Evolutionary conservation across 345 rosid genomes (phyloP).

Genomic region (Atalantia buxifolia): DNA sequence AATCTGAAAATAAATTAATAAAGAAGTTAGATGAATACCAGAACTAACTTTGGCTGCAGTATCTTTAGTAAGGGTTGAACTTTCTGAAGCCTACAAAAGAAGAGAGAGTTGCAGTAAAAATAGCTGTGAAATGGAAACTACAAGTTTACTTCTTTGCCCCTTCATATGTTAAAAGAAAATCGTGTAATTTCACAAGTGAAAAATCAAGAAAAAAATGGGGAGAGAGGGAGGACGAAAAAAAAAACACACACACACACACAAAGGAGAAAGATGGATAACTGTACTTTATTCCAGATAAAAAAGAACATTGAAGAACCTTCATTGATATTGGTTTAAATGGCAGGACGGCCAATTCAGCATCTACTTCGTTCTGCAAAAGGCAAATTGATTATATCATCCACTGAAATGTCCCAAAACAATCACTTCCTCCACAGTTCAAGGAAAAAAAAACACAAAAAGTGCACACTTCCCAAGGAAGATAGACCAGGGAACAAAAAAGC

Average conservation of each 20-base stretch:
- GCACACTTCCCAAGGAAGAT: background rate
- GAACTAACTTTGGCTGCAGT: slow-evolving; percentile 61
- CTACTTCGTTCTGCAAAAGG: slow-evolving; percentile 54
- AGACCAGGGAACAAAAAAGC: slow-evolving; percentile 6
- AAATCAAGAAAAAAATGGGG: background rate
- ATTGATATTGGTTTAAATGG: slow-evolving; percentile 71
- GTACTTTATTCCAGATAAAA: slow-evolving; percentile 72
- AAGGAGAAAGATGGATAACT: background rate
- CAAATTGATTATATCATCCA: slow-evolving; percentile 8
- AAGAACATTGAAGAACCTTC: slow-evolving; percentile 86
- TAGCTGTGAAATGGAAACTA: background rate
- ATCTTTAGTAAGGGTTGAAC: slow-evolving; percentile 42
- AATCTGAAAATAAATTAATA: background rate
- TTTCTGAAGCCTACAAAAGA: slow-evolving; percentile 43
- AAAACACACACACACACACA: no score
- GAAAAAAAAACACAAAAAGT: background rate
- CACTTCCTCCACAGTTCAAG: background rate
- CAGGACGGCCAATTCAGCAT: slow-evolving; percentile 58
- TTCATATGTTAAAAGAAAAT: background rate
- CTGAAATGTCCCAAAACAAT: slow-evolving; percentile 7
- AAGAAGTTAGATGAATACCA: slow-evolving; percentile 39
- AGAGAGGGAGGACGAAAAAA: no score
- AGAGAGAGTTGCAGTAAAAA: background rate
- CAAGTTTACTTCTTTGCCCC: background rate
- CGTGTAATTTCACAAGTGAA: background rate